Evolutionary conservation across 1,139 yeast species (phyloP).

Genomic region (Geotrichum aggregatum): DNA sequence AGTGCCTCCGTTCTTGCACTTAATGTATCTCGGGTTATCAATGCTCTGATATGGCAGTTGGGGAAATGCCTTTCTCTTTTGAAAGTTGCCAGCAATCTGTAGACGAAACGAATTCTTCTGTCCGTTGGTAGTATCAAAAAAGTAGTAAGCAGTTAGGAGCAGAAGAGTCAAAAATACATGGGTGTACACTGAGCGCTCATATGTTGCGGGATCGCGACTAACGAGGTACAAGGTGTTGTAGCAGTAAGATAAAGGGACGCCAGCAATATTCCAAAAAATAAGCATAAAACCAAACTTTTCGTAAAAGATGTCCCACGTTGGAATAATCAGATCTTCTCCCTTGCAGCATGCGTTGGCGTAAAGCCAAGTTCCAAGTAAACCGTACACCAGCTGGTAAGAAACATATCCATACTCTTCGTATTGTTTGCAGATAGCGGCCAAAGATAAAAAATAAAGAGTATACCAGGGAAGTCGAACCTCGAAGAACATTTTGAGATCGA

Average conservation of each 20-base stretch:
- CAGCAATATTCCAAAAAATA: slow-evolving; percentile 97
- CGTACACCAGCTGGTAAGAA: slow-evolving; percentile 68
- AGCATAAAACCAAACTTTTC: slow-evolving; percentile 98
- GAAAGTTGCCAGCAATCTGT: slow-evolving; percentile 71
- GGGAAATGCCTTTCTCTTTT: slow-evolving; percentile 84
- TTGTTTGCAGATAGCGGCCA: slow-evolving; percentile 74
- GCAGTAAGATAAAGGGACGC: slow-evolving; percentile 96
- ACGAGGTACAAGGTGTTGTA: slow-evolving; percentile 82
- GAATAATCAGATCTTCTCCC: slow-evolving; percentile 95
- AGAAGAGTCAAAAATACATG: slow-evolving; percentile 53
- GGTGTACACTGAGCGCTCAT: slow-evolving; percentile 63
- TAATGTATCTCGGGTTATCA: slow-evolving; percentile 77
- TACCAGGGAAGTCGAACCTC: slow-evolving; percentile 98
- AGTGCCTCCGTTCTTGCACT: slow-evolving; percentile 77
- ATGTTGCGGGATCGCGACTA: slow-evolving; percentile 78
- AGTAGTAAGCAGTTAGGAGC: slow-evolving; percentile 70
- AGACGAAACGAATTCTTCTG: slow-evolving; percentile 94
- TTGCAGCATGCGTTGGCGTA: slow-evolving; percentile 96
- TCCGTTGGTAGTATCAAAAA: slow-evolving; percentile 92
- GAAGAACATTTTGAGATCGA: slow-evolving; percentile 93
- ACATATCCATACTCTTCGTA: slow-evolving; percentile 75
- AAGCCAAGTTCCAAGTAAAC: slow-evolving; percentile 82
- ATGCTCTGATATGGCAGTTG: slow-evolving; percentile 79
- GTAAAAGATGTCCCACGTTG: slow-evolving; percentile 99
- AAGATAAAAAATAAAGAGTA: slow-evolving; percentile 71